These are phyloP conservation scores for Wickerhamomyces queroliae DNA, from an alignment of 805 yeast genomes.

Conservation along the genomic window DNA sequence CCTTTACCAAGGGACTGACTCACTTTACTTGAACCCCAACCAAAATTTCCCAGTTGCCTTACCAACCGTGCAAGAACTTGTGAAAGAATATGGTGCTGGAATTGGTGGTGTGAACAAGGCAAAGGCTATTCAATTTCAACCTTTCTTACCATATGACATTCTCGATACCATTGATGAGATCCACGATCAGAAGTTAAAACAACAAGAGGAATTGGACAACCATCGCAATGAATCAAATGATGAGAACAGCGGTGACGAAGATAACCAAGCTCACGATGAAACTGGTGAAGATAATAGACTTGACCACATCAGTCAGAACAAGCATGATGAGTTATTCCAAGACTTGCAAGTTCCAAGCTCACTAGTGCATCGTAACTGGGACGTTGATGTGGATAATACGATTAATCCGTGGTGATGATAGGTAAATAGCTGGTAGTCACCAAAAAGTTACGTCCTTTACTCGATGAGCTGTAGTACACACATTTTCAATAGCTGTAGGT, in stretches of 20 bases:
- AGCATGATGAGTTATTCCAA: conserved; percentile 44
- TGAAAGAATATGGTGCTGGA: conserved; percentile 74
- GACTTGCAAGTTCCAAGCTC: conserved; percentile 43
- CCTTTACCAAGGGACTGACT: conserved; percentile 16
- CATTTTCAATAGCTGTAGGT: no score
- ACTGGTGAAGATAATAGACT: conserved; percentile 2
- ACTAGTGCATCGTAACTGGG: conserved; percentile 47
- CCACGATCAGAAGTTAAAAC: conserved; percentile 34
- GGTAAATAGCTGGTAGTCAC: neutral
- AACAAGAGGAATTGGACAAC: conserved; percentile 7
- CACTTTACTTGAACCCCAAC: conserved; percentile 44
- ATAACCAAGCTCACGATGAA: conserved; percentile 7
- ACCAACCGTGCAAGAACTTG: conserved; percentile 71
- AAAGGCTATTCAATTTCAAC: conserved; percentile 57
- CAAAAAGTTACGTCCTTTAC: no score
- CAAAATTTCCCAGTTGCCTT: conserved; percentile 51
- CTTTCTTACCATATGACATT: conserved; percentile 63
- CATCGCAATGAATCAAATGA: conserved; percentile 11
- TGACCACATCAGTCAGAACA: conserved; percentile 11
- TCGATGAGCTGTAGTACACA: no score
- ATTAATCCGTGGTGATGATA: conserved; percentile 56
- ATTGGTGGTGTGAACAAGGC: conserved; percentile 51
- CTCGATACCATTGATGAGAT: conserved; percentile 70
- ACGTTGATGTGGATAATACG: conserved; percentile 46
- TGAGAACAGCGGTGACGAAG: conserved; percentile 8